Evolutionary conservation across 306 rosid genomes (phyloP).

Genomic region (Quercus gilva): DNA sequence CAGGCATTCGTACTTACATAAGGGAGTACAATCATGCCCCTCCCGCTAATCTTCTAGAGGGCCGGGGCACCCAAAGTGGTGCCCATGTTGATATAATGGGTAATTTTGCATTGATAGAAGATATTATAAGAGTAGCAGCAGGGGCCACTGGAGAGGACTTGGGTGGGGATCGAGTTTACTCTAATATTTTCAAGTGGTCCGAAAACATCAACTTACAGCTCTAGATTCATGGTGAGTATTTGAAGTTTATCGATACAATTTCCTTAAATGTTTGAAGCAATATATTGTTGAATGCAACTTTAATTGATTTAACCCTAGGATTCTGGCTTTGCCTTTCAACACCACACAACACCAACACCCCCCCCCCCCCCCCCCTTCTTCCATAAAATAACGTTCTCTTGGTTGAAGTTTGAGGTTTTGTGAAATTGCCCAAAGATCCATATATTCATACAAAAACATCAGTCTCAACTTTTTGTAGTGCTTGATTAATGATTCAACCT

Average conservation of each 20-base stretch:
- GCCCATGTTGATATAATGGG: constrained; percentile 89
- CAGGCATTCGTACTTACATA: constrained; percentile 60
- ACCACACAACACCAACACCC: too few relatives aligned
- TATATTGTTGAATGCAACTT: neutral
- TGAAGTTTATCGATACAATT: neutral
- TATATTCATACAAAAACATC: neutral
- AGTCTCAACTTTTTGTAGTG: neutral
- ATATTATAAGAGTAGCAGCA: constrained; percentile 76
- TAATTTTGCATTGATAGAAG: constrained; percentile 77
- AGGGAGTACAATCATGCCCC: constrained; percentile 86
- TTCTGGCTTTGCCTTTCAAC: too few relatives aligned
- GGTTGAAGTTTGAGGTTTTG: neutral
- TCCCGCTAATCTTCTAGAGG: constrained; percentile 83
- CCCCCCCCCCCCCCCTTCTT: too few relatives aligned
- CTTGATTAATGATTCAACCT: neutral
- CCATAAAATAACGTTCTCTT: too few relatives aligned
- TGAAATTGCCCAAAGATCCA: neutral
- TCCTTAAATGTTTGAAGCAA: neutral
- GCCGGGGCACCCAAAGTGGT: constrained; percentile 86
- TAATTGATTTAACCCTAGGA: neutral
- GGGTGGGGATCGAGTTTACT: constrained; percentile 72
- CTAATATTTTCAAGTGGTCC: constrained; percentile 71
- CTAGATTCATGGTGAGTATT: constrained; percentile 47
- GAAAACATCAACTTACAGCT: constrained; percentile 53
- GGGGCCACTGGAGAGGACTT: constrained; percentile 74